Conservation (phyloP, 768 basidiomycete species). For the Calocybe indica region DNA sequence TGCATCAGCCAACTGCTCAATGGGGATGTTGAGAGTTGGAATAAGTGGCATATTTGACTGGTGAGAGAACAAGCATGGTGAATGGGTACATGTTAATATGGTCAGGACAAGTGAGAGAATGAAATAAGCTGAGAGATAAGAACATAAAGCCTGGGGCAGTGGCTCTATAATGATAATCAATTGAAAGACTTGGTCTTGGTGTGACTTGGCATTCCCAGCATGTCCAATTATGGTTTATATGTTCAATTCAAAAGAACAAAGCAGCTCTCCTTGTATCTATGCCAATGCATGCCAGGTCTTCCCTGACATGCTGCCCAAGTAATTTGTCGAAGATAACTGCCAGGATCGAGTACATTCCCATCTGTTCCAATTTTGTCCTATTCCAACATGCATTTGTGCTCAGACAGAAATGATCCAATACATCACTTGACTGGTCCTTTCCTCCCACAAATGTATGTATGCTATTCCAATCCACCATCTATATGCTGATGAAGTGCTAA, state of each 20-base stretch:
- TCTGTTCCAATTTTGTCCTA: not conserved
- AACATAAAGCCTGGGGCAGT: slow-evolving; percentile 50
- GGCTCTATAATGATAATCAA: not conserved
- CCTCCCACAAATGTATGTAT: slow-evolving; percentile 53
- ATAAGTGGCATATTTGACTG: slow-evolving; percentile 27
- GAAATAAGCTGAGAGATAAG: slow-evolving; percentile 52
- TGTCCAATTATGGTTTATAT: no score
- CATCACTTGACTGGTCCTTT: slow-evolving; percentile 62
- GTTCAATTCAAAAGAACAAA: no score
- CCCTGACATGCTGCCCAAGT: slow-evolving; percentile 1
- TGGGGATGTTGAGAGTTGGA: slow-evolving; percentile 30
- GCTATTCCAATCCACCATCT: not conserved
- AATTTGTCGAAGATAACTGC: slow-evolving; percentile 7
- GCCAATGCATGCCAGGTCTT: no score
- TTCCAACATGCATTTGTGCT: slow-evolving; percentile 2
- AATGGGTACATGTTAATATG: slow-evolving; percentile 37
- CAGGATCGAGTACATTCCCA: slow-evolving; percentile 23
- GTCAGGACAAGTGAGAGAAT: slow-evolving; percentile 56
- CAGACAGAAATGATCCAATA: slow-evolving; percentile 40
- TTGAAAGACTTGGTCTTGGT: no score
- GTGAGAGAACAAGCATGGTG: slow-evolving; percentile 66
- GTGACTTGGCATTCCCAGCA: not conserved
- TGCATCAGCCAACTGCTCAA: slow-evolving; percentile 18
- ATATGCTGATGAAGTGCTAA: slow-evolving; percentile 7
- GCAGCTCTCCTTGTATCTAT: no score